These are phyloP conservation scores for Parietichytrium sp. DNA, from an alignment of 108 stramenopile species.

Conservation along the genomic window DNA sequence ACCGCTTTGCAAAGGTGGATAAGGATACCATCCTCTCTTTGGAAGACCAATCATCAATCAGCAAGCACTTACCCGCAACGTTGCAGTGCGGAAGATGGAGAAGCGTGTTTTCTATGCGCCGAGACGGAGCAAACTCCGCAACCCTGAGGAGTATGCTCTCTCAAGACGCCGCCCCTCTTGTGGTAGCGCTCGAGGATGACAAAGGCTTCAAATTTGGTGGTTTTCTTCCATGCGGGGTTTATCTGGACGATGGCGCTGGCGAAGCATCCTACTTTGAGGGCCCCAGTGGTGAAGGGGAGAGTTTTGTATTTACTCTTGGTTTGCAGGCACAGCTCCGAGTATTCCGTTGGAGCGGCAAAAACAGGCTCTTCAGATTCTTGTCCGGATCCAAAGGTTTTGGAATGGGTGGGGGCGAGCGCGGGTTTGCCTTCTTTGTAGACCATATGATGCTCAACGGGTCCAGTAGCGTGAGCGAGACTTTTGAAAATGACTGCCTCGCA, in stretches of 20 bases:
- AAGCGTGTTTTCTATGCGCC: background rate
- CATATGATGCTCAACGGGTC: background rate
- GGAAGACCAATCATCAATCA: background rate
- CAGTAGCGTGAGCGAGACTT: background rate
- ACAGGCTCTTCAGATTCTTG: background rate
- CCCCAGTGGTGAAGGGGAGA: slow-evolving; percentile 12
- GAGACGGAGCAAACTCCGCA: background rate
- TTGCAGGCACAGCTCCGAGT: background rate
- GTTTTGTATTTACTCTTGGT: slow-evolving; percentile 28
- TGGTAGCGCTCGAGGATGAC: slow-evolving; percentile 1
- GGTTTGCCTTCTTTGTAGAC: slow-evolving; percentile 17
- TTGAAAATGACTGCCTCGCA: slow-evolving; percentile 9
- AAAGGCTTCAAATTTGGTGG: background rate
- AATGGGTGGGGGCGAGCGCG: background rate
- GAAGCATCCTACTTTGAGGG: background rate
- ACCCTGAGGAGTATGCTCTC: background rate
- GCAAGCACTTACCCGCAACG: background rate
- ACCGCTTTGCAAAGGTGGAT: background rate
- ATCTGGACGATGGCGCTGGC: background rate
- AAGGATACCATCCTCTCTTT: background rate
- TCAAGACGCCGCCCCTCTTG: background rate
- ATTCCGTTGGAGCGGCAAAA: slow-evolving; percentile 5
- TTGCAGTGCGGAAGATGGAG: background rate
- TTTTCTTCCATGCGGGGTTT: background rate
- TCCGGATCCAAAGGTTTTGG: background rate